Conservation (phyloP, 2,329 filamentous ascomycete genomes). For the Diaporthe ilicicola region DNA sequence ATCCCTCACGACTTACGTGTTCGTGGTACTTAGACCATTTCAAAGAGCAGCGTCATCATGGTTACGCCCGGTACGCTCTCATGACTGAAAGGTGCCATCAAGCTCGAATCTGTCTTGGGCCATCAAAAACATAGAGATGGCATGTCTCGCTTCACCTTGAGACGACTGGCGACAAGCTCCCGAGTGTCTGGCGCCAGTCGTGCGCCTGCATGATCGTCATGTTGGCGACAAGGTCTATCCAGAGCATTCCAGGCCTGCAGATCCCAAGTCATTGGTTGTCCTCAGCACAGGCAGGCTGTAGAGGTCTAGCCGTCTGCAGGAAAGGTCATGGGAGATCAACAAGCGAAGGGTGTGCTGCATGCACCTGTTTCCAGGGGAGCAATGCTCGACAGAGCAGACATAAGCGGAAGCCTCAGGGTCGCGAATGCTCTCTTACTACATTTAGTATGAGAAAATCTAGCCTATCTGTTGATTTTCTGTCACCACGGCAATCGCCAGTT, state of each 20-base stretch:
- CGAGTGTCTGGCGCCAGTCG: not conserved
- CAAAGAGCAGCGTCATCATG: not conserved
- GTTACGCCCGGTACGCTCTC: not conserved
- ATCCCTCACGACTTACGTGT: too few species aligned
- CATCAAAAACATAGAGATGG: not conserved
- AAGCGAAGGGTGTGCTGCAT: not conserved
- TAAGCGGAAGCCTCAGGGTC: too few species aligned
- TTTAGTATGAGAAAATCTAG: not conserved
- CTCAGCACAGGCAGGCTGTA: not conserved
- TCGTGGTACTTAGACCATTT: not conserved
- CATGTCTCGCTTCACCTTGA: constrained; percentile 28
- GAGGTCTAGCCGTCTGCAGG: not conserved
- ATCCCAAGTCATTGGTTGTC: not conserved
- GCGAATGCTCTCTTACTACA: not conserved
- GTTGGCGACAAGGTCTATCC: constrained; percentile 1
- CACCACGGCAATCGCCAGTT: not conserved
- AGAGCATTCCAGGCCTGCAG: not conserved
- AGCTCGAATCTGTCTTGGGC: not conserved
- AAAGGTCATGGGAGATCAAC: constrained; percentile 7
- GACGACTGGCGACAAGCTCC: constrained; percentile 13
- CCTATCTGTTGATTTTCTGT: not conserved
- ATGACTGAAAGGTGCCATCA: not conserved
- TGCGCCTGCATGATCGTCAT: constrained; percentile 3
- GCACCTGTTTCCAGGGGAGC: not conserved
- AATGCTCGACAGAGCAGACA: too few species aligned